Conservation (phyloP, 257 asterid genomes). For the Sherardia arvensis region DNA sequence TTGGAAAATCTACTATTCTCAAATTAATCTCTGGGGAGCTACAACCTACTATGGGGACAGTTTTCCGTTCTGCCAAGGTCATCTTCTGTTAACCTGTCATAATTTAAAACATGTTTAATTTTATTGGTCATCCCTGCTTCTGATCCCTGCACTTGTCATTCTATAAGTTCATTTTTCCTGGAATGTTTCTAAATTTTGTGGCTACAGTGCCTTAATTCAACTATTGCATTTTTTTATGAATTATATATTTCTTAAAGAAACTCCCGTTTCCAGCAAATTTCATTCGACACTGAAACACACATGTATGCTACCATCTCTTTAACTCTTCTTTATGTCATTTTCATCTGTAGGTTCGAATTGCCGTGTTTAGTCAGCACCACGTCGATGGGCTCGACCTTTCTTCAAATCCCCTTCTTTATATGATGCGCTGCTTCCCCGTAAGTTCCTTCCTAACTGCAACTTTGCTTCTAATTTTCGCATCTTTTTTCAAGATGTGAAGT, state of each 20-base stretch:
- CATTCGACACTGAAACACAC: neutral
- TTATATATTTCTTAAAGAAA: neutral
- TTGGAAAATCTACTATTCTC: constrained; percentile 93
- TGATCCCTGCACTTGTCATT: neutral
- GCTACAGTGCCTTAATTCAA: too few species aligned
- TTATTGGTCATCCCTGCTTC: neutral
- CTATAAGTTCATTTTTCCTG: too few species aligned
- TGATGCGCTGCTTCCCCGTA: constrained; percentile 99
- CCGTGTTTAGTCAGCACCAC: constrained; percentile 93
- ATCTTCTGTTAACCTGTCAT: constrained; percentile 2
- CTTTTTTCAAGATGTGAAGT: neutral
- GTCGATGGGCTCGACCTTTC: constrained; percentile 97
- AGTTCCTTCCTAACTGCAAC: constrained; percentile 8
- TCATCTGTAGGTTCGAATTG: constrained; percentile 72
- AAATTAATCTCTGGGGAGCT: constrained; percentile 93
- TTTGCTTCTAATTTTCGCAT: neutral
- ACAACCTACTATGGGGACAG: constrained; percentile 96
- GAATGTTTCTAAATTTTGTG: too few species aligned
- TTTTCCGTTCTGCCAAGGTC: constrained; percentile 97
- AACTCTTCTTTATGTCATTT: constrained; percentile 8
- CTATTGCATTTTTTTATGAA: too few species aligned
- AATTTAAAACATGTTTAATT: constrained; percentile 15
- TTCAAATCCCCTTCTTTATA: constrained; percentile 90
- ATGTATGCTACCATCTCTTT: neutral
- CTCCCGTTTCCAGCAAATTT: neutral